phyloP scores from a whole-genome alignment of 1,284 basidiomycete genomes.

The Fistulinella cinereoalba region DNA sequence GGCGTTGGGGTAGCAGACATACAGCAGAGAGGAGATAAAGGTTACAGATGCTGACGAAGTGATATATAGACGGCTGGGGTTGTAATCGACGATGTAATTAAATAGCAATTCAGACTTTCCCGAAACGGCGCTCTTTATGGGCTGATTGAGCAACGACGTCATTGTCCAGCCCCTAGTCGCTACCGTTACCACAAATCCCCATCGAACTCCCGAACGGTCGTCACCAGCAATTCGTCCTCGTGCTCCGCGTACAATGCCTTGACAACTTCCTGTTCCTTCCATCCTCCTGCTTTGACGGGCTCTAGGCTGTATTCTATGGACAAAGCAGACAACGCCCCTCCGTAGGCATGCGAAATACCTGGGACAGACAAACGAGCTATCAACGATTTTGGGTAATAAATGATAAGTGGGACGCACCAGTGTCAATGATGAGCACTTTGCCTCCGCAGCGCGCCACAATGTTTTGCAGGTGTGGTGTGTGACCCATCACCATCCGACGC shows the following conservation, averaged over 20 bases:
- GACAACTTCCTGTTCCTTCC: constrained; percentile 77
- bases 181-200: constrained; percentile 21
- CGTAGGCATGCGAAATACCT: constrained; percentile 93
- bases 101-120: constrained; percentile 27
- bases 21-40: background rate
- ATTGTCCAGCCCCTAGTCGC: constrained; percentile 16
- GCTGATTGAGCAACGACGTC: constrained; percentile 21
- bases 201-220: constrained; percentile 24
- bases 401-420: constrained; percentile 41
- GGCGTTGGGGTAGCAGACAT: constrained; percentile 18
- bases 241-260: constrained; percentile 70
- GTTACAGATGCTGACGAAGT: too few relatives aligned
- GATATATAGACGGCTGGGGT: constrained; percentile 2
- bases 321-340: constrained; percentile 84
- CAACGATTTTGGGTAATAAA: background rate
- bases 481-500: constrained; percentile 88
- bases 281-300: constrained; percentile 47
- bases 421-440: constrained; percentile 90
- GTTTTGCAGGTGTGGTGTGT: constrained; percentile 84
- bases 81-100: too few relatives aligned
- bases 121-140: too few relatives aligned
- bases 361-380: constrained; percentile 1
- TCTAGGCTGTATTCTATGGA: constrained; percentile 79
- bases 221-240: constrained; percentile 46
- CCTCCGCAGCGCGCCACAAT: constrained; percentile 83